These are phyloP conservation scores for Arthrinium phaeospermum DNA, from an alignment of 2,329 filamentous ascomycete species.

Conservation along the genomic window DNA sequence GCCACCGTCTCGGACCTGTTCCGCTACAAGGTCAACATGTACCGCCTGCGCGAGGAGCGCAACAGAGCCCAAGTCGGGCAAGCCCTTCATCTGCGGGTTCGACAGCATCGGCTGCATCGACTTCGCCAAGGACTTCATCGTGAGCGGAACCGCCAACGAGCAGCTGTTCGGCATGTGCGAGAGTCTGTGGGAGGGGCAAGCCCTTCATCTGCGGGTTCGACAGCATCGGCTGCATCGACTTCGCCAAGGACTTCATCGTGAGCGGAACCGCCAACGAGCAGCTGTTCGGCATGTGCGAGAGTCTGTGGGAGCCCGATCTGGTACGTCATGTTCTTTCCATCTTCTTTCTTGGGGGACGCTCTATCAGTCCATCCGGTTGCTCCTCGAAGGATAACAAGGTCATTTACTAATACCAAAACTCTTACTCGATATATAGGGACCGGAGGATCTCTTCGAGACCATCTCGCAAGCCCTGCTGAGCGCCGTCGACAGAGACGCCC, in stretches of 20 bases:
- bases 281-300: conserved; percentile 98
- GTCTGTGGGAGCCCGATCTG: conserved; percentile 96
- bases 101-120: conserved; percentile 99
- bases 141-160: conserved; percentile 93
- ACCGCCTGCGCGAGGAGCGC: conserved; percentile 96
- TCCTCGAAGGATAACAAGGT: background rate
- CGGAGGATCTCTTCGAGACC: conserved; percentile 97
- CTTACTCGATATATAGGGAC: conserved; percentile 58
- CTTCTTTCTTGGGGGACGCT: background rate
- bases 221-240: conserved; percentile 99
- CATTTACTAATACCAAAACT: background rate
- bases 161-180: conserved; percentile 99
- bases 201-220: conserved; percentile 99
- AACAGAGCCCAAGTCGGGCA: conserved; percentile 92
- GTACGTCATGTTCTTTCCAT: conserved; percentile 57
- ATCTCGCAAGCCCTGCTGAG: conserved; percentile 95
- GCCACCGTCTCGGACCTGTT: conserved; percentile 94
- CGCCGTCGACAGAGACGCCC: conserved; percentile 93
- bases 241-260: conserved; percentile 99
- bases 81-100: conserved; percentile 98
- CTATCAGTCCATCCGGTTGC: background rate
- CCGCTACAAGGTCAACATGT: conserved; percentile 99
- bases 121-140: conserved; percentile 99
- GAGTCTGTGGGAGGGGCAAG: conserved; percentile 96
- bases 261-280: conserved; percentile 95